Conservation (phyloP, 2,329 filamentous ascomycete genomes). For the Trichoderma sp. region DNA sequence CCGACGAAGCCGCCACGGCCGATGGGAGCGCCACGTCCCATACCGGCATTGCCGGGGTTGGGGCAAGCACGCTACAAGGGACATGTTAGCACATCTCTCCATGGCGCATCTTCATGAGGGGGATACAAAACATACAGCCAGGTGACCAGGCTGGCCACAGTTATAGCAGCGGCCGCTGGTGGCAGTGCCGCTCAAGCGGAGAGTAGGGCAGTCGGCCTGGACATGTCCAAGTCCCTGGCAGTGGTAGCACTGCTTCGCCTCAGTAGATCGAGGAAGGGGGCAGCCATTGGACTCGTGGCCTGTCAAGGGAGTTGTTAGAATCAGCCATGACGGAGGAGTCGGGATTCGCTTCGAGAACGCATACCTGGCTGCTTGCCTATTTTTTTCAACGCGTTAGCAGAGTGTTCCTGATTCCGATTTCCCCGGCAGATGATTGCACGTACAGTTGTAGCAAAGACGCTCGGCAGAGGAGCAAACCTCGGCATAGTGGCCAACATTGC, state of each 20-base stretch:
- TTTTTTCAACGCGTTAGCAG: slow-evolving; percentile 24
- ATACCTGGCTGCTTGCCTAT: slow-evolving; percentile 76
- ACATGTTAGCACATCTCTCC: not conserved
- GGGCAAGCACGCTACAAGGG: slow-evolving; percentile 70
- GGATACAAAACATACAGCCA: slow-evolving; percentile 62
- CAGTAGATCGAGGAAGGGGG: slow-evolving; percentile 92
- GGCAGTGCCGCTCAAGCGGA: slow-evolving; percentile 80
- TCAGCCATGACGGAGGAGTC: not conserved
- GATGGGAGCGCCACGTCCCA: slow-evolving; percentile 64
- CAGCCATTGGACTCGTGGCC: slow-evolving; percentile 98
- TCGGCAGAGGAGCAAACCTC: slow-evolving; percentile 98
- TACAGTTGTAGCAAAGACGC: slow-evolving; percentile 99
- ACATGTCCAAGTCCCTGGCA: slow-evolving; percentile 98
- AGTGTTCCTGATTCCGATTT: not conserved
- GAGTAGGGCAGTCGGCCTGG: slow-evolving; percentile 96
- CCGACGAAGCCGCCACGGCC: slow-evolving; percentile 66
- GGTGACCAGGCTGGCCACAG: slow-evolving; percentile 87
- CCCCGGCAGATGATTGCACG: slow-evolving; percentile 33
- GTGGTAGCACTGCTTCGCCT: slow-evolving; percentile 99
- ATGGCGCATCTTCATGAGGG: not conserved
- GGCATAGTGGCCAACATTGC: slow-evolving; percentile 75
- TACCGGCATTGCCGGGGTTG: slow-evolving; percentile 59
- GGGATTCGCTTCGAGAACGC: not conserved
- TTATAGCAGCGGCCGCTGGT: slow-evolving; percentile 92
- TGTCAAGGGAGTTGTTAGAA: slow-evolving; percentile 17